phyloP scores from a whole-genome alignment of 495 filamentous ascomycete genomes.

The Copromyces sp. region DNA sequence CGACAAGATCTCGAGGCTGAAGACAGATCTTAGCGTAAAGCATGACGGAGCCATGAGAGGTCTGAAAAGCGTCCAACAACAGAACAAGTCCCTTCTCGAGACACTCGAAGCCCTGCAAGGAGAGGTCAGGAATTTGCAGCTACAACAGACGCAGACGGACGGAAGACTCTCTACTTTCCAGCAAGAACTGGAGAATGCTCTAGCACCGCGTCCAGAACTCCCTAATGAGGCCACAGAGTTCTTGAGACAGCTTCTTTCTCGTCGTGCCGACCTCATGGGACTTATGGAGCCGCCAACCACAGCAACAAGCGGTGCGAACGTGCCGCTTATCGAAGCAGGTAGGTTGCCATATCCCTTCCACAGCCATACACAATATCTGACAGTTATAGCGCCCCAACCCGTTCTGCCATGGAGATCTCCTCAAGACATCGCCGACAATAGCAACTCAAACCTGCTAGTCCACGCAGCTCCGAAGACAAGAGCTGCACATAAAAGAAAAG shows the following conservation, averaged over 20 bases:
- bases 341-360: not conserved
- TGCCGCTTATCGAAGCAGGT: not conserved
- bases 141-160: slow-evolving; percentile 4
- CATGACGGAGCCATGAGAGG: slow-evolving; percentile 2
- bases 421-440: not conserved
- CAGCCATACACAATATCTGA: not conserved
- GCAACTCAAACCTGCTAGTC: not conserved
- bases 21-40: slow-evolving; percentile 3
- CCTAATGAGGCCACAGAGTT: slow-evolving; percentile 1
- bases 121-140: slow-evolving; percentile 10
- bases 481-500: not conserved
- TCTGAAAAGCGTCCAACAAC: slow-evolving; percentile 5
- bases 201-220: not conserved
- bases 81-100: slow-evolving; percentile 6
- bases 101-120: slow-evolving; percentile 9
- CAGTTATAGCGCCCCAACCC: not conserved
- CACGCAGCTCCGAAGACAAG: not conserved
- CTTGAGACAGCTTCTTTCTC: slow-evolving; percentile 5
- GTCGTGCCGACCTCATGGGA: slow-evolving; percentile 7
- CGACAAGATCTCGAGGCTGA: slow-evolving; percentile 1
- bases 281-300: not conserved
- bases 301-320: not conserved
- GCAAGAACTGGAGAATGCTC: not conserved
- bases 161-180: slow-evolving; percentile 10
- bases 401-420: not conserved